phyloP scores from a whole-genome alignment of 2,329 filamentous ascomycete genomes.

The Emydomyces testavorans region DNA sequence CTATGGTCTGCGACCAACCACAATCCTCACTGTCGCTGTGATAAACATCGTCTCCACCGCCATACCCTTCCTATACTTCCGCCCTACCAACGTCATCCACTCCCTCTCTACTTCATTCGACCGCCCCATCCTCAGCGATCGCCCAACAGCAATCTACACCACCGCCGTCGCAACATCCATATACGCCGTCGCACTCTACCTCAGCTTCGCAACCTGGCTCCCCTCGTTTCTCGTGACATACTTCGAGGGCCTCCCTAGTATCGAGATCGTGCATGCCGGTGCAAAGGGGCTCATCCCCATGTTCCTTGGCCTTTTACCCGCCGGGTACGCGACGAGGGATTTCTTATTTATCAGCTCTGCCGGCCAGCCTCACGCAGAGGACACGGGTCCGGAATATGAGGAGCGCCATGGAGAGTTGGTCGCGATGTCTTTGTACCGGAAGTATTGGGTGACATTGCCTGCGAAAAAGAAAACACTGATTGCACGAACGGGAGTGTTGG shows the following conservation, averaged over 20 bases:
- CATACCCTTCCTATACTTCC: conserved; percentile 63
- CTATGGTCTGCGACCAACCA: conserved; percentile 56
- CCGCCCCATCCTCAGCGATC: conserved; percentile 53
- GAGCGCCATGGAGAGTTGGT: conserved; percentile 57
- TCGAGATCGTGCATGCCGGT: conserved; percentile 56
- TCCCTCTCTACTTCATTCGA: conserved; percentile 39
- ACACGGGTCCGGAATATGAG: conserved; percentile 30
- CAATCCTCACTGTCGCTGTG: conserved; percentile 49
- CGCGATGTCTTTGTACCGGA: conserved; percentile 50
- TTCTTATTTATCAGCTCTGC: conserved; percentile 60
- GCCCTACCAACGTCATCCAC: conserved; percentile 55
- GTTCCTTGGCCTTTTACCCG: conserved; percentile 48
- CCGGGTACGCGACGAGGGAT: conserved; percentile 59
- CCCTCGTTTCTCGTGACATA: conserved; percentile 60
- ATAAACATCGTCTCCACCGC: conserved; percentile 60
- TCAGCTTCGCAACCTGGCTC: conserved; percentile 58
- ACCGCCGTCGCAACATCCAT: conserved; percentile 58
- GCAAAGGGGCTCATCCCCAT: conserved; percentile 40
- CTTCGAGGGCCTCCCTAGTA: conserved; percentile 59
- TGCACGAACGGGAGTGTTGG: conserved; percentile 47
- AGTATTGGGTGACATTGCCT: conserved; percentile 51
- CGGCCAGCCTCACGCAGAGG: conserved; percentile 29
- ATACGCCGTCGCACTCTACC: conserved; percentile 61
- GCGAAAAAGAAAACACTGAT: conserved; percentile 52
- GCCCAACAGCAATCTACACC: conserved; percentile 51